A percentile compares a stretch with the other conserved stretches of the same genome.
These are phyloP conservation scores for Lyophyllum decastes DNA, from an alignment of 768 basidiomycete species.

Conservation along the genomic window DNA sequence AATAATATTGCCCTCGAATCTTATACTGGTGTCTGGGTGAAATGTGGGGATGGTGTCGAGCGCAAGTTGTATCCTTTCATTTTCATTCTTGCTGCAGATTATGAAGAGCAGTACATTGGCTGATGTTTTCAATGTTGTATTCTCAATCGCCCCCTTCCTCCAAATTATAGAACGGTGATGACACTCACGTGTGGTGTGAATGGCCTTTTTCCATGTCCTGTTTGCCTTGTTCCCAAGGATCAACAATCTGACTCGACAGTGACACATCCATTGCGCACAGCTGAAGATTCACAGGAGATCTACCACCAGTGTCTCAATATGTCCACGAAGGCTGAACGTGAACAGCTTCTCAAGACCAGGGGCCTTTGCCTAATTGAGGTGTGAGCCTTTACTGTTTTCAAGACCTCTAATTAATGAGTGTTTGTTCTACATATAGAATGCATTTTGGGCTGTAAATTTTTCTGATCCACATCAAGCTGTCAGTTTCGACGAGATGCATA, in stretches of 20 bases:
- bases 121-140: neutral
- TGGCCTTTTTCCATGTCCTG: neutral
- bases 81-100: slow-evolving; percentile 31
- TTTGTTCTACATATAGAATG: neutral
- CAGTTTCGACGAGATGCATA: neutral
- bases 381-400: neutral
- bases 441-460: neutral
- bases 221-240: neutral
- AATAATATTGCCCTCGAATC: too few relatives aligned
- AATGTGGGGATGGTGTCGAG: slow-evolving; percentile 17
- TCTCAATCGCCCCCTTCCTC: neutral
- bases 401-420: neutral
- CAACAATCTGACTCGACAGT: neutral
- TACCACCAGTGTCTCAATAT: neutral
- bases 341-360: neutral
- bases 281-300: neutral
- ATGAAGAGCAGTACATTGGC: slow-evolving; percentile 36
- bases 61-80: slow-evolving; percentile 24
- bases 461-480: neutral
- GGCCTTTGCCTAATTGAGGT: neutral
- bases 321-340: neutral
- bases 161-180: neutral
- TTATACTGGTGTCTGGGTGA: too few relatives aligned
- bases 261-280: neutral
- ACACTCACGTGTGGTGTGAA: neutral